phyloP scores from a whole-genome alignment of 192 early-diverging fungal species.

The Mortierella claussenii region DNA sequence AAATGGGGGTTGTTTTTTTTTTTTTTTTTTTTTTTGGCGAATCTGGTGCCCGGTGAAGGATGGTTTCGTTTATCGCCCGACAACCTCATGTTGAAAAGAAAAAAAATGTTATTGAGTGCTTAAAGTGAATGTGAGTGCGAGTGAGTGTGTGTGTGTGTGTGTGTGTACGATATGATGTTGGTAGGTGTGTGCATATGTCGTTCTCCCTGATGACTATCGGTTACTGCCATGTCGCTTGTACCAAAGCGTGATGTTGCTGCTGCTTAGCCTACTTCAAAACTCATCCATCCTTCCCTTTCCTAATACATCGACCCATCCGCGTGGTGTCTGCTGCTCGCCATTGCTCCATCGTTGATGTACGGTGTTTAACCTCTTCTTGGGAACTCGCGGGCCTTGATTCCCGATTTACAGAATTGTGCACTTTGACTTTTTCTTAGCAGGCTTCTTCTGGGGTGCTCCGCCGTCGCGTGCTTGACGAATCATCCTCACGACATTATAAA shows the following conservation, averaged over 20 bases:
- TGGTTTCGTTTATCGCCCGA: too few species aligned
- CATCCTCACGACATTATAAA: constrained; percentile 85
- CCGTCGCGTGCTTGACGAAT: constrained; percentile 74
- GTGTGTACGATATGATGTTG: too few species aligned
- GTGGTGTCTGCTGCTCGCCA: neutral
- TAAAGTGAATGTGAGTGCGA: too few species aligned
- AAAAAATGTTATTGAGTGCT: too few species aligned
- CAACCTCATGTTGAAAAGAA: too few species aligned
- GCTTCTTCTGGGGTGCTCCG: constrained; percentile 32
- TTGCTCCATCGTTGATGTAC: neutral
- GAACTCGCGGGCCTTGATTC: neutral
- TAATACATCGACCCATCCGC: neutral
- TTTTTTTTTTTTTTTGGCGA: neutral
- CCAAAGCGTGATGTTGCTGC: too few species aligned
- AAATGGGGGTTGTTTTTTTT: neutral
- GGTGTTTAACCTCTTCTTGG: neutral
- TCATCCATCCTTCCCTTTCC: neutral
- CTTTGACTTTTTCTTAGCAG: constrained; percentile 47
- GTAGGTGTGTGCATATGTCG: too few species aligned
- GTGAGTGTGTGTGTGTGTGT: too few species aligned
- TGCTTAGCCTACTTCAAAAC: too few species aligned
- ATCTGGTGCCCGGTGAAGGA: neutral
- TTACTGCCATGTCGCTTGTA: too few species aligned
- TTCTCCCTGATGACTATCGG: too few species aligned
- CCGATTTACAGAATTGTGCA: constrained; percentile 40